Percentiles rank a stretch among this genome's conserved stretches.
Conservation (phyloP, 2,329 filamentous ascomycete genomes). For the Talaromyces sp. region DNA sequence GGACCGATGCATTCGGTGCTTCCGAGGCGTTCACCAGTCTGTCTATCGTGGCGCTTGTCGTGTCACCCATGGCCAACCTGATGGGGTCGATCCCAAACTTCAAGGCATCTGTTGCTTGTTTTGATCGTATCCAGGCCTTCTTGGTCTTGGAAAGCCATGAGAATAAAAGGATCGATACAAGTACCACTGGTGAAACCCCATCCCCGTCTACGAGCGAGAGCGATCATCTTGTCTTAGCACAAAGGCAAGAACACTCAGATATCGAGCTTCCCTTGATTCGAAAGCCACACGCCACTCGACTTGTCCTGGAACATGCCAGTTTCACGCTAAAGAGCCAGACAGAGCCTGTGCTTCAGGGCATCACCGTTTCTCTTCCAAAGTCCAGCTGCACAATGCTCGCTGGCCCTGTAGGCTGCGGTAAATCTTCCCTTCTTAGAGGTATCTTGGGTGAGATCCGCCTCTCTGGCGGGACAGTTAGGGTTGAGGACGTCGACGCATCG, state of each 20-base stretch:
- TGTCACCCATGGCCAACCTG: constrained; percentile 8
- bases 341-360: not conserved
- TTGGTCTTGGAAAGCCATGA: not conserved
- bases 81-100: constrained; percentile 8
- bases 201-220: not conserved
- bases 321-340: not conserved
- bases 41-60: constrained; percentile 14
- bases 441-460: not conserved
- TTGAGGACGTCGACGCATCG: constrained; percentile 11
- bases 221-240: not conserved
- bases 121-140: constrained; percentile 4
- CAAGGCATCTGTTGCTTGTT: constrained; percentile 3
- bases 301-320: no score
- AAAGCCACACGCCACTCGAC: not conserved
- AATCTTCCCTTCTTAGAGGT: not conserved
- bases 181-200: not conserved
- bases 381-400: not conserved
- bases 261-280: not conserved
- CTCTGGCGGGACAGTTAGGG: not conserved
- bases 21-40: constrained; percentile 14
- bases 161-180: constrained; percentile 6
- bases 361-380: not conserved
- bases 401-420: constrained; percentile 1
- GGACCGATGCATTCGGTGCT: not conserved
- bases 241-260: not conserved